Conservation (phyloP, 495 filamentous ascomycete species). For the Cairneyella variabilis region DNA sequence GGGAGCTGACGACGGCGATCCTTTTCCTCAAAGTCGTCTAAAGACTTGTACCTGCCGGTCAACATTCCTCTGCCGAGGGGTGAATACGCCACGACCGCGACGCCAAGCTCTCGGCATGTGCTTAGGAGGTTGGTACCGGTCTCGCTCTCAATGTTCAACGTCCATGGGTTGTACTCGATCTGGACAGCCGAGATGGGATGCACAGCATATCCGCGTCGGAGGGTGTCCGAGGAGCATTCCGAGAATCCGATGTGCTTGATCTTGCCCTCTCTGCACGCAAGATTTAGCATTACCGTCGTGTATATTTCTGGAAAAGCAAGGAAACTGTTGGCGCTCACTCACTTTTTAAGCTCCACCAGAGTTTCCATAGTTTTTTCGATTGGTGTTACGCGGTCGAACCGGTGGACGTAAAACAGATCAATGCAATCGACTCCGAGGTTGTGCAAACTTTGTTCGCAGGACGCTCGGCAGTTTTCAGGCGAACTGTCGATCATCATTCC, state of each 20-base stretch:
- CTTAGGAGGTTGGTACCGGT: conserved; percentile 39
- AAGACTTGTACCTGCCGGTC: conserved; percentile 21
- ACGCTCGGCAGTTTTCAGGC: conserved; percentile 23
- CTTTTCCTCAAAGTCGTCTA: not conserved
- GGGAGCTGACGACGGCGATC: not conserved
- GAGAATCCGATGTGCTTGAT: conserved; percentile 54
- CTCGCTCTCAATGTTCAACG: conserved; percentile 49
- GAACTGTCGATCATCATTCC: conserved; percentile 17
- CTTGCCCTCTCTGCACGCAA: conserved; percentile 37
- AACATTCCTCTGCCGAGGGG: conserved; percentile 60
- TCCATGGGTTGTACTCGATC: conserved; percentile 58
- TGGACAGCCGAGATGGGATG: conserved; percentile 56
- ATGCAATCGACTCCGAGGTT: conserved; percentile 43
- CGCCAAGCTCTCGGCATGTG: conserved; percentile 55
- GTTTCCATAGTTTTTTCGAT: conserved; percentile 54
- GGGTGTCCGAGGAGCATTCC: conserved; percentile 47
- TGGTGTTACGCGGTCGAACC: conserved; percentile 43
- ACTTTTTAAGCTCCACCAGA: conserved; percentile 32
- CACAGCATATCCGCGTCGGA: conserved; percentile 54
- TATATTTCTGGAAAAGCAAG: not conserved
- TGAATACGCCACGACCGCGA: conserved; percentile 55
- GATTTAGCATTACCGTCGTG: not conserved
- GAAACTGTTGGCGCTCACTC: not conserved
- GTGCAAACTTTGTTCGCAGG: conserved; percentile 37
- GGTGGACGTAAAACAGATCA: conserved; percentile 56